phyloP scores from a whole-genome alignment of 2,329 filamentous ascomycete species.

The Ascochyta koolunga region DNA sequence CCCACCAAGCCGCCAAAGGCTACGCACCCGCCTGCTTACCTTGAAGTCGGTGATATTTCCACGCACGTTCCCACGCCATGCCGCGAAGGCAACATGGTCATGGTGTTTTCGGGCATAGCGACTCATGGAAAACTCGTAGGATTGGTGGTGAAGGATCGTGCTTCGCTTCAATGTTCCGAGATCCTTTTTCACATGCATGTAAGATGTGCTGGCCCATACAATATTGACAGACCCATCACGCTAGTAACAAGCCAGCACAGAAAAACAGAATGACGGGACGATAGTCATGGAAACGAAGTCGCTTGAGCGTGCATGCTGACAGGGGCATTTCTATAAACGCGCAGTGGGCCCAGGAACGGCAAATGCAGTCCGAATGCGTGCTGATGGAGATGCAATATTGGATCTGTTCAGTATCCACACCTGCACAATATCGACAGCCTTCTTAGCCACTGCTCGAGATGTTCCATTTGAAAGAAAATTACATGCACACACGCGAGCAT shows the following conservation, averaged over 20 bases:
- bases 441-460: too few species aligned
- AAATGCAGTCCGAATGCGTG: slow-evolving; percentile 1
- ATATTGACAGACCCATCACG: slow-evolving; percentile 14
- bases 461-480: background rate
- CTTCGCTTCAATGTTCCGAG: slow-evolving; percentile 18
- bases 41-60: slow-evolving; percentile 1
- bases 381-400: background rate
- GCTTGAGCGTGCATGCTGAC: slow-evolving; percentile 8
- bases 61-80: slow-evolving; percentile 6
- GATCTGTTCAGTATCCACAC: background rate
- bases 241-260: slow-evolving; percentile 5
- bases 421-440: background rate
- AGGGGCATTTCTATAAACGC: slow-evolving; percentile 11
- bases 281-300: slow-evolving; percentile 3
- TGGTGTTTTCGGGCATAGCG: background rate
- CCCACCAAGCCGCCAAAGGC: slow-evolving; percentile 15
- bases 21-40: slow-evolving; percentile 15
- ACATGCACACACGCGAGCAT: background rate
- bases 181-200: slow-evolving; percentile 15
- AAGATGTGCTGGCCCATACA: slow-evolving; percentile 15
- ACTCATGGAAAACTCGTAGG: background rate
- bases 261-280: background rate
- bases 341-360: slow-evolving; percentile 10
- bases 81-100: slow-evolving; percentile 1
- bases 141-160: slow-evolving; percentile 9